A percentile compares a stretch with the other conserved stretches of the same genome.
phyloP scores from a whole-genome alignment of 2,329 filamentous ascomycete species.

The Xylaria sp. region DNA sequence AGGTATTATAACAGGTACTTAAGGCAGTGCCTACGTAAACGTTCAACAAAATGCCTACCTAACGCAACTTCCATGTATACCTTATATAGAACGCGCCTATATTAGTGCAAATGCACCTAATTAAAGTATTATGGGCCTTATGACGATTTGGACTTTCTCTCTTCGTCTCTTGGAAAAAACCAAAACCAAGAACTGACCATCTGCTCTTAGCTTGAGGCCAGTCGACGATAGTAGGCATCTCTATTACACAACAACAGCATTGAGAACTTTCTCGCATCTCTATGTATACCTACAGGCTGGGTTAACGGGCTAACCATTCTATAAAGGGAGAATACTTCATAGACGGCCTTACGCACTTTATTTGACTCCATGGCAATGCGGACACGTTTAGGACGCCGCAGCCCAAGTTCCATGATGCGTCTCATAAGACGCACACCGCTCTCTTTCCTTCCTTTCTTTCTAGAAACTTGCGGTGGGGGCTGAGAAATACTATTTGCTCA shows the following conservation, averaged over 20 bases:
- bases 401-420: neutral
- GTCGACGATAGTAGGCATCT: neutral
- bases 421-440: neutral
- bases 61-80: neutral
- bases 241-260: neutral
- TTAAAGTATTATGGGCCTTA: neutral
- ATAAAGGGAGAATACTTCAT: neutral
- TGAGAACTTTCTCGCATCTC: neutral
- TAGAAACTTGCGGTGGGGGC: slow-evolving; percentile 1
- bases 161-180: too few species aligned
- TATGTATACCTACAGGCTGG: neutral
- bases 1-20: slow-evolving; percentile 6
- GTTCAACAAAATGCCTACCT: neutral
- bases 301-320: neutral
- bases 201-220: neutral
- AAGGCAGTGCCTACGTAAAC: neutral
- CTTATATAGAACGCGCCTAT: neutral
- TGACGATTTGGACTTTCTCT: slow-evolving; percentile 9
- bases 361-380: neutral
- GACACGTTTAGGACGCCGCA: neutral
- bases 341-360: neutral
- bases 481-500: slow-evolving; percentile 14
- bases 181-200: neutral
- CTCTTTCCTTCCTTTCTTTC: neutral
- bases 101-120: neutral